These are phyloP conservation scores for Aspergillus sclerotialis DNA, from an alignment of 2,329 filamentous ascomycete species.

Conservation along the genomic window DNA sequence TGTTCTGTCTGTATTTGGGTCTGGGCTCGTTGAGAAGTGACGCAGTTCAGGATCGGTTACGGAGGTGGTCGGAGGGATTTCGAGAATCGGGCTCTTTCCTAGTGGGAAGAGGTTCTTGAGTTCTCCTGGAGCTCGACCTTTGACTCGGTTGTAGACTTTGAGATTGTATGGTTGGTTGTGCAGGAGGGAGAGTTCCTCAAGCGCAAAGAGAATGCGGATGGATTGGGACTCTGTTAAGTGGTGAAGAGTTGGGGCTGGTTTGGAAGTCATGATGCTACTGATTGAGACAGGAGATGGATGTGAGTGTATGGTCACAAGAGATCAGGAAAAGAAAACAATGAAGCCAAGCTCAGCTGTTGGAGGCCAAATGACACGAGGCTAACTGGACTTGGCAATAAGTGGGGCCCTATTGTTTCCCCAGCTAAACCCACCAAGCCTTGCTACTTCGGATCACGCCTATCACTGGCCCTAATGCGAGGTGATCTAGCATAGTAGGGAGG, in stretches of 20 bases:
- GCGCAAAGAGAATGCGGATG: conserved; percentile 15
- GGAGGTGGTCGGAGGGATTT: conserved; percentile 1
- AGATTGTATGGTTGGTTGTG: conserved; percentile 18
- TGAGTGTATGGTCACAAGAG: no score
- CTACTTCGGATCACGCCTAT: no score
- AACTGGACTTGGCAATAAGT: no score
- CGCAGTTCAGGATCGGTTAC: not conserved
- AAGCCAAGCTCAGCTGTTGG: no score
- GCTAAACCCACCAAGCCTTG: no score
- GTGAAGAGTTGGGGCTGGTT: conserved; percentile 14
- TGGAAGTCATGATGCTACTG: no score
- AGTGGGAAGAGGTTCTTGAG: conserved; percentile 14
- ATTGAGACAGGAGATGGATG: no score
- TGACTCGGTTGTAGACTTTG: conserved; percentile 13
- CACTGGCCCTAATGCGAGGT: no score
- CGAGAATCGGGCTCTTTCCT: conserved; percentile 20
- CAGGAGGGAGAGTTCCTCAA: conserved; percentile 18
- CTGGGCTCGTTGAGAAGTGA: not conserved
- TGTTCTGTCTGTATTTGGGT: not conserved
- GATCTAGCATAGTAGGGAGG: no score
- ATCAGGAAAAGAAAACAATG: no score
- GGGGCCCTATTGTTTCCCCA: no score
- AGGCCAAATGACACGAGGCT: no score
- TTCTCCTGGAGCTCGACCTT: conserved; percentile 6
- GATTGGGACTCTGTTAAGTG: conserved; percentile 17